phyloP scores from a whole-genome alignment of 805 yeast genomes.

The Nakazawaea wyomingensis region DNA sequence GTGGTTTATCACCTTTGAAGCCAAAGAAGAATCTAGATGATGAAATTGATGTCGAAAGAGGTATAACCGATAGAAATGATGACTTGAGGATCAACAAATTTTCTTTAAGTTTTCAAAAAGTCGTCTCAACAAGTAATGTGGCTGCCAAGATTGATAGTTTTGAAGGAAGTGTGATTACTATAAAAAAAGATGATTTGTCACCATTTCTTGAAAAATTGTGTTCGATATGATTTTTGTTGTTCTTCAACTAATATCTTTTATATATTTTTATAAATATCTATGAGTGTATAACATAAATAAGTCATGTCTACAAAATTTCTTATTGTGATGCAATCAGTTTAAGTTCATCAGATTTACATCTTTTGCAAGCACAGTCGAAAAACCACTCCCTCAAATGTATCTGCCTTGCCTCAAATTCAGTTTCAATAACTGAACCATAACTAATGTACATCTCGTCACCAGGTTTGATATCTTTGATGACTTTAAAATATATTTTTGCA shows the following conservation, averaged over 20 bases:
- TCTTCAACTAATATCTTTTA: not conserved
- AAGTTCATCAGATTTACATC: slow-evolving; percentile 27
- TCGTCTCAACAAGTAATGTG: slow-evolving; percentile 80
- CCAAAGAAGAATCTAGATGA: slow-evolving; percentile 39
- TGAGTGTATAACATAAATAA: too few species aligned
- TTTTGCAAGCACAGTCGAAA: slow-evolving; percentile 48
- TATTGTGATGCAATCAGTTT: too few species aligned
- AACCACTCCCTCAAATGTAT: slow-evolving; percentile 48
- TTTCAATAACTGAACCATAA: slow-evolving; percentile 48
- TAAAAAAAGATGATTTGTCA: slow-evolving; percentile 78
- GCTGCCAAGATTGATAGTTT: slow-evolving; percentile 89
- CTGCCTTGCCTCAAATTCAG: slow-evolving; percentile 35
- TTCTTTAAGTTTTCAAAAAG: slow-evolving; percentile 86
- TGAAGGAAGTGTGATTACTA: slow-evolving; percentile 90
- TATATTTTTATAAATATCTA: too few species aligned
- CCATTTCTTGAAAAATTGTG: slow-evolving; percentile 75
- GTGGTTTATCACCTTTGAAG: slow-evolving; percentile 83
- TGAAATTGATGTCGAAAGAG: slow-evolving; percentile 18
- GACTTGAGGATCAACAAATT: slow-evolving; percentile 60
- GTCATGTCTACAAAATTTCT: too few species aligned
- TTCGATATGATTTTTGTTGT: slow-evolving; percentile 1
- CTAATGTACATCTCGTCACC: slow-evolving; percentile 55
- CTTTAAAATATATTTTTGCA: slow-evolving; percentile 35
- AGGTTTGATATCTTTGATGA: slow-evolving; percentile 31
- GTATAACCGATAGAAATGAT: slow-evolving; percentile 32